Evolutionary conservation across 2,329 filamentous ascomycete species (phyloP).

Genomic region (Cercospora sp.): DNA sequence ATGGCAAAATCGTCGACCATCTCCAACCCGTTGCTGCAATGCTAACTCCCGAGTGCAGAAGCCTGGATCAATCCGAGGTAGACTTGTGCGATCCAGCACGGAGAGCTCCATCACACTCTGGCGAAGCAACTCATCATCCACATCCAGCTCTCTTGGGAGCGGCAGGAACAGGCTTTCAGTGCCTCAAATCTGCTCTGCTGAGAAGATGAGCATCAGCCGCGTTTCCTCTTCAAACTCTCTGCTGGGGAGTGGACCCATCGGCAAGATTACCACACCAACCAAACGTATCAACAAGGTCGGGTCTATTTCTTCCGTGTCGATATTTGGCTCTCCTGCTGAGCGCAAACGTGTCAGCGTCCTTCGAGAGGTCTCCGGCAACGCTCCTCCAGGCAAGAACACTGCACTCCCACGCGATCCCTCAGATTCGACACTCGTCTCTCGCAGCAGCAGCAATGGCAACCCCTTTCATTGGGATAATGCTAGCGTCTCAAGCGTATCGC

Average conservation of each 20-base stretch:
- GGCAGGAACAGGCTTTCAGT: slow-evolving; percentile 35
- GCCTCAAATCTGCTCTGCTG: slow-evolving; percentile 39
- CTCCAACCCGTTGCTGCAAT: slow-evolving; percentile 33
- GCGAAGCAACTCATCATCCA: slow-evolving; percentile 25
- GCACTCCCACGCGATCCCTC: slow-evolving; percentile 43
- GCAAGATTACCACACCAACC: slow-evolving; percentile 40
- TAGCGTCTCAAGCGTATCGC: slow-evolving; percentile 19
- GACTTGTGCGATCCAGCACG: slow-evolving; percentile 32
- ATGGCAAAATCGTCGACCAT: slow-evolving; percentile 38
- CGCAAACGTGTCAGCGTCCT: slow-evolving; percentile 35
- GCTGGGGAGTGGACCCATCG: slow-evolving; percentile 26
- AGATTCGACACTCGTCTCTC: slow-evolving; percentile 41
- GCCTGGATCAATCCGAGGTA: slow-evolving; percentile 32
- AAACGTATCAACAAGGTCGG: slow-evolving; percentile 23
- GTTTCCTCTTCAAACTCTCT: slow-evolving; percentile 37
- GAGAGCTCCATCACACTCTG: slow-evolving; percentile 26
- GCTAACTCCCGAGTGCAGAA: slow-evolving; percentile 30
- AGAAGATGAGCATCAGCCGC: slow-evolving; percentile 40
- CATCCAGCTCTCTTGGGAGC: slow-evolving; percentile 28
- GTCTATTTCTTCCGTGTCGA: slow-evolving; percentile 37
- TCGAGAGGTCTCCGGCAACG: slow-evolving; percentile 38
- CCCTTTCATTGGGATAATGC: slow-evolving; percentile 49
- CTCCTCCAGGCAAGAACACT: slow-evolving; percentile 23
- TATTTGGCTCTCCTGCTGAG: slow-evolving; percentile 44
- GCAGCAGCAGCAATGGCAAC: slow-evolving; percentile 47